Base-by-base conservation (phyloP, 495 filamentous ascomycete genomes). In the Lophiostoma macrostomum region DNA sequence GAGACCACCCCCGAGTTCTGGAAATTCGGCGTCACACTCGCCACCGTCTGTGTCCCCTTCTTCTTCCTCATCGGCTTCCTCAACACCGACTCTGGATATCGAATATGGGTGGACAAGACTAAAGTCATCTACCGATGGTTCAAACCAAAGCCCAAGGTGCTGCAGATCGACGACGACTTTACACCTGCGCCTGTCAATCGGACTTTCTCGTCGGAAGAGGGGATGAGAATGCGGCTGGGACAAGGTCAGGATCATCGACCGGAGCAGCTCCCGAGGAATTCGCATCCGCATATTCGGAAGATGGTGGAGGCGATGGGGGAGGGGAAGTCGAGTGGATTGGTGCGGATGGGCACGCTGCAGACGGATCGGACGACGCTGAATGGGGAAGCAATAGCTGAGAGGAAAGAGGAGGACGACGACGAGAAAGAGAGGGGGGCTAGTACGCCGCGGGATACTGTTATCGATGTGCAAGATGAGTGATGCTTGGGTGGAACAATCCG, bases 1-100 rank as follows among this genome's bases (percentile, higher is more conserved):
- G 53, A 67, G 16, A 58, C 60, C 7, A 50, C 65, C 1, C 51
- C 60, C 1, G 38, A 53, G 22, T 72, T 70, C 40, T 60, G 56
- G 51, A 12, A n/a, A 7, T 74, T 75, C 43, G 72, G 60, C 27
- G 54, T 75, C 19, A 66, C 69, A 6, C 69, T 68, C 22, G 61
- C 46, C 8, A 64, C 63, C 11, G 65, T 76, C 20, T 76, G 73
- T 49, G 39, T 75, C 8, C 73, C 73, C 11, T 73, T 71, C 39
- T 74, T 74, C 50, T 30, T 71, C 4, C 64, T 75, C n/a, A 64
- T 76, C 20, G 71, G 68, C 22, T 69, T 64, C 23, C 48, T 76
- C n/a, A 73, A 73, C 43, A 64, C 64, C 1, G 63, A 52, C 11
- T 39, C 31, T 1, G 66, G 66, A 3, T 63, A 66, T 39, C 40